Conservation (phyloP, 106 monocot genomes). For the Narthecium ossifragum region DNA sequence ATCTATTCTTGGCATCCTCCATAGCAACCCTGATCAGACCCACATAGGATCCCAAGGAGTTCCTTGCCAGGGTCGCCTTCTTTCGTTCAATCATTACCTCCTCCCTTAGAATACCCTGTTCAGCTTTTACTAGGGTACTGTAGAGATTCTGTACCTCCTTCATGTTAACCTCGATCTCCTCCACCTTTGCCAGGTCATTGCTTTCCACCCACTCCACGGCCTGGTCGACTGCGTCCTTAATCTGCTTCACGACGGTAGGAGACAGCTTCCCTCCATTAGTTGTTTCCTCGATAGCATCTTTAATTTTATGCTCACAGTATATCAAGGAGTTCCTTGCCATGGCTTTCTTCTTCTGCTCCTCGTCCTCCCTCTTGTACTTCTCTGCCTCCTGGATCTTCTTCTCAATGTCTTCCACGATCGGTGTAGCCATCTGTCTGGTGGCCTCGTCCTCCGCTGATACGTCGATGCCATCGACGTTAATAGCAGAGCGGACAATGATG, state of each 20-base stretch:
- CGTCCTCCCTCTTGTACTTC: conserved; percentile 58
- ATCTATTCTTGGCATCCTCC: no score
- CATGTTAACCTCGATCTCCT: no score
- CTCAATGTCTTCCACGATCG: conserved; percentile 53
- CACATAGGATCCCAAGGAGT: no score
- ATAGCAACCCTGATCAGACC: no score
- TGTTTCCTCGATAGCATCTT: conserved; percentile 37
- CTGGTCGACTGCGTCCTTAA: no score
- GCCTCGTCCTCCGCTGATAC: conserved; percentile 75
- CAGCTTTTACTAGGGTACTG: no score
- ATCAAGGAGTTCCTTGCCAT: conserved; percentile 38
- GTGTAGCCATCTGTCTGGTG: no score
- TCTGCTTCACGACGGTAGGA: conserved; percentile 32
- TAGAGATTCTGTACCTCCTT: no score
- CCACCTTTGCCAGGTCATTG: conserved; percentile 39
- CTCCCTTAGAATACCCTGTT: no score
- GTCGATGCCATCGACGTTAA: conserved; percentile 57
- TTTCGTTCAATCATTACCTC: no score
- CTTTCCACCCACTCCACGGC: conserved; percentile 40
- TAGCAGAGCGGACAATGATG: conserved; percentile 49
- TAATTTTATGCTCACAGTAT: conserved; percentile 48
- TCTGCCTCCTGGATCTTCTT: conserved; percentile 49
- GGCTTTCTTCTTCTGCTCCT: conserved; percentile 46
- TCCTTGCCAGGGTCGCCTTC: no score
- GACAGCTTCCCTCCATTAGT: no score